Conservation (phyloP, 2,329 filamentous ascomycete genomes). For the Cercospora berteroae region DNA sequence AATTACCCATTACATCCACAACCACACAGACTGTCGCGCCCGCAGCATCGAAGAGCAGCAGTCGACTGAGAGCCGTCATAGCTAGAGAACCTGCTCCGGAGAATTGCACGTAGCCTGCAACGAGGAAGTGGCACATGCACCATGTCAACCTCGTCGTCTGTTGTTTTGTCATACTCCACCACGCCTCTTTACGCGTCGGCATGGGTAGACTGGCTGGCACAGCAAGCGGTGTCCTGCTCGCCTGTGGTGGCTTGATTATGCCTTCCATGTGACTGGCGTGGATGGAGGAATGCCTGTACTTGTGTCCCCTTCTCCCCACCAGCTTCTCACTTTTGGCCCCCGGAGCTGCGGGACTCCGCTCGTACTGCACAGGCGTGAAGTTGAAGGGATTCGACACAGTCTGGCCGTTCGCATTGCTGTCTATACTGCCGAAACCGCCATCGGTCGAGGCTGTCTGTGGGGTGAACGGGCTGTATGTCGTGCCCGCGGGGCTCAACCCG, state of each 20-base stretch:
- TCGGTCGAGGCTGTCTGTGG: slow-evolving; percentile 36
- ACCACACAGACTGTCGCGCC: slow-evolving; percentile 87
- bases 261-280: slow-evolving; percentile 83
- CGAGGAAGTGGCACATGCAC: slow-evolving; percentile 82
- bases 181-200: slow-evolving; percentile 83
- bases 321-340: slow-evolving; percentile 71
- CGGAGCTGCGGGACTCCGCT: slow-evolving; percentile 38
- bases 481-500: slow-evolving; percentile 28
- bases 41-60: slow-evolving; percentile 93
- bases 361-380: slow-evolving; percentile 68
- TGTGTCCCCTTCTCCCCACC: slow-evolving; percentile 88
- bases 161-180: slow-evolving; percentile 83
- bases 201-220: slow-evolving; percentile 89
- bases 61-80: slow-evolving; percentile 85
- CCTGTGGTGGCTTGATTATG: slow-evolving; percentile 81
- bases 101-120: slow-evolving; percentile 83
- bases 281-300: slow-evolving; percentile 96
- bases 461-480: slow-evolving; percentile 35
- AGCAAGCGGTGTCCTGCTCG: slow-evolving; percentile 80
- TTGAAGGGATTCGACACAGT: slow-evolving; percentile 75
- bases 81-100: slow-evolving; percentile 81
- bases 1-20: slow-evolving; percentile 92
- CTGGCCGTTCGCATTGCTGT: slow-evolving; percentile 20
- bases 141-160: slow-evolving; percentile 81
- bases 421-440: slow-evolving; percentile 31